Conservation (phyloP, 768 basidiomycete species). For the Lactifluus subvellereus region DNA sequence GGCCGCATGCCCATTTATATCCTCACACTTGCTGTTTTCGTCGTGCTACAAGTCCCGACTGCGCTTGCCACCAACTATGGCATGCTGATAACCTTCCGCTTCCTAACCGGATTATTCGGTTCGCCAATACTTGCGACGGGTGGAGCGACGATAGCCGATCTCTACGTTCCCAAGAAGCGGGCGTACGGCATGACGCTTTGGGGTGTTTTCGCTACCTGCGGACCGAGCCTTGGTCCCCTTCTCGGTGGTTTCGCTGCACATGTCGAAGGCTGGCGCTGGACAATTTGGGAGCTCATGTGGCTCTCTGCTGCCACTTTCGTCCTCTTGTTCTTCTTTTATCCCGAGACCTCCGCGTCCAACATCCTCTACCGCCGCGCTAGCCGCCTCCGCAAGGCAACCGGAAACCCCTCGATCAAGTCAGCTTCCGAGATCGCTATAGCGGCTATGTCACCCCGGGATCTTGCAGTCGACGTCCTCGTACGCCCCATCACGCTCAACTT, state of each 20-base stretch:
- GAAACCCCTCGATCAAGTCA: conserved; percentile 29
- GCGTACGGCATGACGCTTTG: conserved; percentile 30
- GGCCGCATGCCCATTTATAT: conserved; percentile 34
- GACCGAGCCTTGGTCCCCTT: conserved; percentile 32
- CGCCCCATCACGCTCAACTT: conserved; percentile 31
- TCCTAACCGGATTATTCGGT: conserved; percentile 34
- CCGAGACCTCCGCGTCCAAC: conserved; percentile 30
- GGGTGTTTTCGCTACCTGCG: conserved; percentile 29
- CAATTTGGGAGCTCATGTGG: conserved; percentile 34
- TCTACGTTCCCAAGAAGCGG: conserved; percentile 26
- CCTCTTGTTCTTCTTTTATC: conserved; percentile 31
- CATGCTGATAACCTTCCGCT: conserved; percentile 33
- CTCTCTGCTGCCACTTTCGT: conserved; percentile 29
- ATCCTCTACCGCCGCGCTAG: conserved; percentile 32
- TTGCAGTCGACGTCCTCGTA: conserved; percentile 28
- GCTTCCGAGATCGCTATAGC: conserved; percentile 28
- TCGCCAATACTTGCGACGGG: conserved; percentile 34
- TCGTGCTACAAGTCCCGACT: conserved; percentile 33
- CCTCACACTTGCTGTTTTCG: conserved; percentile 31
- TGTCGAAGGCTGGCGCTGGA: conserved; percentile 33
- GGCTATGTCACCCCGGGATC: conserved; percentile 19
- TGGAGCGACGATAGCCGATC: conserved; percentile 29
- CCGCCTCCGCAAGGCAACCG: conserved; percentile 30
- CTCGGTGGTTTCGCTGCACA: conserved; percentile 34
- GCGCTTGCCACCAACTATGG: conserved; percentile 31